phyloP scores from a whole-genome alignment of 345 rosid genomes.

The Rhizophora apiculata region DNA sequence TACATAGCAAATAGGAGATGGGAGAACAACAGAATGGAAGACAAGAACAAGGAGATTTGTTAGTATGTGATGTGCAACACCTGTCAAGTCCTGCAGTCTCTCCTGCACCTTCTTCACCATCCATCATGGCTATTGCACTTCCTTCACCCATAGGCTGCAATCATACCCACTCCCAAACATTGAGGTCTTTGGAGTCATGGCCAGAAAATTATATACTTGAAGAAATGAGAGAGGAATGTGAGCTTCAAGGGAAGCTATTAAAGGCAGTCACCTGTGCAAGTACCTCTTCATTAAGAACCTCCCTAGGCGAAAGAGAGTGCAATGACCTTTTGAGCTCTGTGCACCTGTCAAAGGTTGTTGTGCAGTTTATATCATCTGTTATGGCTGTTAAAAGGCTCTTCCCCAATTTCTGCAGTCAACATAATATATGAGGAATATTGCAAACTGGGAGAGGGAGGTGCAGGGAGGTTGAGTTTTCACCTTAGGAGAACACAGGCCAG shows the following conservation, averaged over 20 bases:
- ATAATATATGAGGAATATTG: neutral
- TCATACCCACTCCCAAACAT: slow-evolving; percentile 7
- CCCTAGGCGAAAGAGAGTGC: slow-evolving; percentile 14
- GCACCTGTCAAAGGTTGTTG: slow-evolving; percentile 23
- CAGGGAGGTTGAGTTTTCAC: slow-evolving; percentile 18
- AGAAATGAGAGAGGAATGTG: neutral
- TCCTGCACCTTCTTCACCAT: slow-evolving; percentile 18
- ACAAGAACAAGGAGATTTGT: neutral
- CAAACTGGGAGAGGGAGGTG: slow-evolving; percentile 2
- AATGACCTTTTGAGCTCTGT: slow-evolving; percentile 31
- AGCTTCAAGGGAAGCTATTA: neutral
- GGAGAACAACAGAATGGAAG: neutral
- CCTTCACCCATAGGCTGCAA: slow-evolving; percentile 24
- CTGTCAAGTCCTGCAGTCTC: slow-evolving; percentile 28
- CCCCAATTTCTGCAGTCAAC: slow-evolving; percentile 28
- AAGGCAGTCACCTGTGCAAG: slow-evolving; percentile 32
- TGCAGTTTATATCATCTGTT: slow-evolving; percentile 20
- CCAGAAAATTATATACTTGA: slow-evolving; percentile 5
- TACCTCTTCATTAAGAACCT: slow-evolving; percentile 12
- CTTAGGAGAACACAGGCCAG: slow-evolving; percentile 25
- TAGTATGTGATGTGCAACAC: slow-evolving; percentile 7
- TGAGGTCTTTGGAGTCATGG: slow-evolving; percentile 11
- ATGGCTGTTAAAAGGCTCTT: slow-evolving; percentile 10
- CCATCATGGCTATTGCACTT: too few species aligned
- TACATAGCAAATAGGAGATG: neutral